Base-by-base conservation (phyloP, 768 basidiomycete genomes). In the Harrya chromipes region DNA sequence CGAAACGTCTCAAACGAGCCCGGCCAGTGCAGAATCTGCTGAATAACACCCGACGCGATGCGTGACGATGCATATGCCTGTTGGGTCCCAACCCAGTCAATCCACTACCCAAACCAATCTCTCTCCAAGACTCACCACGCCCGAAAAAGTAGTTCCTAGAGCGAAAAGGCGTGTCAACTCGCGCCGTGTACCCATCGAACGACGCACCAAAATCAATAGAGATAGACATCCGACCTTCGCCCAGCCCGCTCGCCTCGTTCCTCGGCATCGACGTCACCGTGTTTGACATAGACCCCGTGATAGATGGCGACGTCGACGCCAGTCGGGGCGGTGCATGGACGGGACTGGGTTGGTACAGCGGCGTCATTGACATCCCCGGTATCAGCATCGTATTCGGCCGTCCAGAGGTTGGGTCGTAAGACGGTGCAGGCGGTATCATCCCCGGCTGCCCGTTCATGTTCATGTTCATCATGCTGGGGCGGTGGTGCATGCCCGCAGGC, bases 1-100 rank as follows among this genome's bases (percentile, higher is more conserved):
- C 90, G 76, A 73, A 89, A 93, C 1, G 86, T 90, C 68, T 93
- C 91, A 55, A 83, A 79, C 3, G 86, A 86, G 6, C 88, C 89
- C 0, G 88, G 90, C 91, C 91, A 94, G 51, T 80, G 79, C 16
- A 94, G 68, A 47, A 94, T 90, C 62, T 93, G 90, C 55, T 91
- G 91, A 5, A 92, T 78, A 55, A 77, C 76, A 14, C 92, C 92
- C 0, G 78, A 79, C 10, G 86, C 81, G 50, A 92, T 87, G 54
- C 91, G 83, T 11, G 90, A 86, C 8, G 90, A 92, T 7, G 87
- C 90, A 60, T 89, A 94, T 1, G 91, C 88, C 88, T 90, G 57
- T 54, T 34, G 33, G 4, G 12, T 34, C 10, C 40, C 38, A 45
- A 37, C 40, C 20, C 6, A 46, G 57, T 49, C 53, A 55, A 48